Percentiles rank a stretch among this genome's conserved stretches.
Evolutionary conservation across 495 filamentous ascomycete genomes (phyloP).

Genomic region (Penicillium steckii): DNA sequence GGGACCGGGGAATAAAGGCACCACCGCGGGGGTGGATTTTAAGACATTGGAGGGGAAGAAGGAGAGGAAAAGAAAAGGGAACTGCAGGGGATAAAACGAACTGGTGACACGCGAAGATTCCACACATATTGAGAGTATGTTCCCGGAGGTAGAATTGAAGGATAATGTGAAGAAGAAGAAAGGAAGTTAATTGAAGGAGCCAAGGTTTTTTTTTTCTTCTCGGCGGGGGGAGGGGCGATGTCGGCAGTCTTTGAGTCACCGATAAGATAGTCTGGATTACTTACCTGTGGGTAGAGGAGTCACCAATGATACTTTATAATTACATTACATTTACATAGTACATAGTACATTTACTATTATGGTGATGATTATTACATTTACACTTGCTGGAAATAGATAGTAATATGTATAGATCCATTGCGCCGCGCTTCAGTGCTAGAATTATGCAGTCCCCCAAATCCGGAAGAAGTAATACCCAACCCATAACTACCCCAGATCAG

Average conservation of each 20-base stretch:
- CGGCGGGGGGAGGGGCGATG: conserved; percentile 44
- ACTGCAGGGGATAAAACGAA: conserved; percentile 41
- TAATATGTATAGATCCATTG: neutral
- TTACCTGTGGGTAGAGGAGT: too few species aligned
- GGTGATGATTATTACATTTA: too few species aligned
- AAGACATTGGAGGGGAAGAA: neutral
- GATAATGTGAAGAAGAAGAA: conserved; percentile 3
- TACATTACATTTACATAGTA: too few species aligned
- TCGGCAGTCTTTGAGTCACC: conserved; percentile 45
- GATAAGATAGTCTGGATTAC: conserved; percentile 48
- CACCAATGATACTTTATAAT: too few species aligned
- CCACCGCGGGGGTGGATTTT: conserved; percentile 12
- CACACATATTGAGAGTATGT: conserved; percentile 55
- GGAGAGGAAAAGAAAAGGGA: neutral
- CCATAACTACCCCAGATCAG: neutral
- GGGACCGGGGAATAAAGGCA: conserved; percentile 6
- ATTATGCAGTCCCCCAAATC: neutral
- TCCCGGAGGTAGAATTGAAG: conserved; percentile 11
- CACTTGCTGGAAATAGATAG: neutral
- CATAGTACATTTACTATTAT: neutral
- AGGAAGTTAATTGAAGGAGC: conserved; percentile 25
- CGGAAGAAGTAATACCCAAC: neutral
- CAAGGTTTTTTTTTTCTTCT: conserved; percentile 32
- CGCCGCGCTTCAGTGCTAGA: neutral
- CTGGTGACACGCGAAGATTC: conserved; percentile 95